These are phyloP conservation scores for Suillus hirtellus DNA, from an alignment of 768 basidiomycete genomes.

Conservation along the genomic window DNA sequence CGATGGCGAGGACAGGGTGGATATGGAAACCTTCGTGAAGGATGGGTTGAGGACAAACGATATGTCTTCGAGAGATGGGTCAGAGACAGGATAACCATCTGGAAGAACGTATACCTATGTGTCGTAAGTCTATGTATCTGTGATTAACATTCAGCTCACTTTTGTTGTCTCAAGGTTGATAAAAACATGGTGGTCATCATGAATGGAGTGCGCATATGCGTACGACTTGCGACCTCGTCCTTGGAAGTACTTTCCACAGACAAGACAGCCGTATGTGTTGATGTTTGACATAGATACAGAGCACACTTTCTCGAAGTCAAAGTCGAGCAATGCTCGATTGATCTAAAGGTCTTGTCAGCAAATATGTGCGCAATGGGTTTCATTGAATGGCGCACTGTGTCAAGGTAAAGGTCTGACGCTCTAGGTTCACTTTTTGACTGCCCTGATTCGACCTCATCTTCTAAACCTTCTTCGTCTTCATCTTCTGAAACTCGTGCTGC, in stretches of 20 bases:
- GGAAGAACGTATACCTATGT: conserved; percentile 92
- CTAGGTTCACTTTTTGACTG: conserved; percentile 29
- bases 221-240: conserved; percentile 92
- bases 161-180: conserved; percentile 93
- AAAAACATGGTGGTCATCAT: conserved; percentile 98
- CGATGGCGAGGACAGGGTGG: conserved; percentile 54
- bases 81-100: conserved; percentile 94
- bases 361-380: conserved; percentile 13
- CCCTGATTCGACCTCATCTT: conserved; percentile 27
- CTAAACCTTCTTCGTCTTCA: conserved; percentile 27
- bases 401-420: conserved; percentile 89
- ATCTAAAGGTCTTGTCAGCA: conserved; percentile 53
- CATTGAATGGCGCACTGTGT: conserved; percentile 65
- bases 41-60: conserved; percentile 84
- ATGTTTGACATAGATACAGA: conserved; percentile 95
- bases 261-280: conserved; percentile 96
- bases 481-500: conserved; percentile 21
- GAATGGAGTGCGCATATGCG: conserved; percentile 96
- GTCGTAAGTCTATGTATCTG: background rate
- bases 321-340: conserved; percentile 87
- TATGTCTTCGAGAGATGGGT: conserved; percentile 96
- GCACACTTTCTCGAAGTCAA: conserved; percentile 99
- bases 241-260: conserved; percentile 99
- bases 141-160: conserved; percentile 44
- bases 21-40: conserved; percentile 66